Base-by-base conservation (phyloP, 2,329 filamentous ascomycete genomes). In the Trichoderma hamatum region DNA sequence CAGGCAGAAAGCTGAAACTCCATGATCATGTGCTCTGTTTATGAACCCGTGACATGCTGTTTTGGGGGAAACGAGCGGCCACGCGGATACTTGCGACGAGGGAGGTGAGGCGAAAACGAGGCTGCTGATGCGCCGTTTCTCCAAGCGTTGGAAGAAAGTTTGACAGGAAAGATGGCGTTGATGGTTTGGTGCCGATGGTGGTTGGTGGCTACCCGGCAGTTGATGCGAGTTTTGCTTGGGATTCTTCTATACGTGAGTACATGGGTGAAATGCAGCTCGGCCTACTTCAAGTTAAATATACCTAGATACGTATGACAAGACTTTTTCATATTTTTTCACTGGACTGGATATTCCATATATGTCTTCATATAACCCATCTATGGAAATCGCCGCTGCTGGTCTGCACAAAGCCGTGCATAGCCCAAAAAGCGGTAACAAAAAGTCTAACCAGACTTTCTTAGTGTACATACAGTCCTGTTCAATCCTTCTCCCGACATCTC, bases 391-490 rank as follows among this genome's bases (percentile, higher is more conserved):
- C 28, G 14, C 32, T 21, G 59, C 21, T 24, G n/a, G 46, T 49
- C 46, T 49, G 24, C 46, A 49, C 46, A 24, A 49, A 24, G 28
- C 28, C 14, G 52, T n/a, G 26, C 34, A 43, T 26, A 64, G 49
- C 36, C 61, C 61, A 19, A 39, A 54, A 64, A 54, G 51, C 49
- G n/a, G 21, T 49, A 52, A 36, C 26, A 52, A 52, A 46, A 30
- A 30, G 61, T 49, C 61, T 28, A 55, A 55, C 9, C 26, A 32
- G 52, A 28, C 52, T 9, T 30, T 49, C 21, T 28, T 58, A 56
- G 46, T 46, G 52, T 58, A 66, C 63, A 66, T 66, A 58, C 63
- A 66, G 52, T 56, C 63, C 52, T 10, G 4, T 49, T 24, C 36
- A 34, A n/a, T 16, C 52, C 34, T 9, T 14, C 14, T 36, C 46